Evolutionary conservation across 2,329 filamentous ascomycete genomes (phyloP).

Genomic region (Juglanconis juglandina): DNA sequence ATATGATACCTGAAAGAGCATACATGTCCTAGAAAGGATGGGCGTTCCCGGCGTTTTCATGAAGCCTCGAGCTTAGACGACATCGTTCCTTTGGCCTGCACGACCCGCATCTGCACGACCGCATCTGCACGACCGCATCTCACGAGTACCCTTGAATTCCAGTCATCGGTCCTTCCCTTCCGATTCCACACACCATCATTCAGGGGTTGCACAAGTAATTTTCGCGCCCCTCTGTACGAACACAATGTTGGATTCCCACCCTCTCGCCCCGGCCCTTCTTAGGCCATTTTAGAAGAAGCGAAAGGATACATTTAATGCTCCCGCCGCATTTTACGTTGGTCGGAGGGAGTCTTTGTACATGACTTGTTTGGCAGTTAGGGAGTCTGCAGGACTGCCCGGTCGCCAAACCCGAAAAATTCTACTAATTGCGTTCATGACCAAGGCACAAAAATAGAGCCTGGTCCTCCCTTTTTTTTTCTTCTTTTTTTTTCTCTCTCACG

Average conservation of each 20-base stretch:
- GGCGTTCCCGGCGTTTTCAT: slow-evolving; percentile 20
- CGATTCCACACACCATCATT: not conserved
- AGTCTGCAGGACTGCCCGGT: not conserved
- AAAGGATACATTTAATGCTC: slow-evolving; percentile 16
- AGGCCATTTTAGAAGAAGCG: slow-evolving; percentile 1
- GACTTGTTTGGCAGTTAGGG: slow-evolving; percentile 10
- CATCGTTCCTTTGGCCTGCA: slow-evolving; percentile 1
- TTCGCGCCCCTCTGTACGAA: slow-evolving; percentile 11
- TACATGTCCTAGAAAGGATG: slow-evolving; percentile 17
- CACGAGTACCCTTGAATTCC: not conserved
- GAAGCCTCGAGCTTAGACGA: slow-evolving; percentile 18
- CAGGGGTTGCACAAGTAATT: not conserved
- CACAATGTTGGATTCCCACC: slow-evolving; percentile 11
- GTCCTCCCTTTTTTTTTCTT: slow-evolving; percentile 1
- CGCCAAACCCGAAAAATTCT: slow-evolving; percentile 6
- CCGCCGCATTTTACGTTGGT: slow-evolving; percentile 5
- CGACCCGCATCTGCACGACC: slow-evolving; percentile 5
- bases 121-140: not conserved
- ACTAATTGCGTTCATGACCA: slow-evolving; percentile 15
- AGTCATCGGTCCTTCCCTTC: slow-evolving; percentile 1
- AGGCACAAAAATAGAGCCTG: not conserved
- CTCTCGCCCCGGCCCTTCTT: slow-evolving; percentile 1
- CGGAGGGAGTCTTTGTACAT: slow-evolving; percentile 13
- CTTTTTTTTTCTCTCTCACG: not conserved
- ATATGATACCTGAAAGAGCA: slow-evolving; percentile 22